Percentiles rank a stretch among this genome's conserved stretches.
Evolutionary conservation across 257 asterid species (phyloP).

Genomic region (Solanum sitiens): DNA sequence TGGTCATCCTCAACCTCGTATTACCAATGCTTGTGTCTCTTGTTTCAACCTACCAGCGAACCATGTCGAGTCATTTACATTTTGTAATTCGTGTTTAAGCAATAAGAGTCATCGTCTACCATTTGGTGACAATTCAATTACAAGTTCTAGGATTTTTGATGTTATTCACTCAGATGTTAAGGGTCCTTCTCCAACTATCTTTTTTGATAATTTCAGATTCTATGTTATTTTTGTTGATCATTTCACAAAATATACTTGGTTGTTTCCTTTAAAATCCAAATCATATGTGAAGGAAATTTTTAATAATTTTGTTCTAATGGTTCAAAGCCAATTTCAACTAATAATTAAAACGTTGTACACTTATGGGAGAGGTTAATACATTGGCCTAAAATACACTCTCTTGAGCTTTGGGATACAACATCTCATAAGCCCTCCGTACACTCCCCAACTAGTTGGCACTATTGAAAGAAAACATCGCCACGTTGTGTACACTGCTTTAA

Average conservation of each 20-base stretch:
- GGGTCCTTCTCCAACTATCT: background rate
- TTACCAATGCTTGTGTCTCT: background rate
- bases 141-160: background rate
- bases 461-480: background rate
- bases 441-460: background rate
- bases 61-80: background rate
- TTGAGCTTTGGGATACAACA: background rate
- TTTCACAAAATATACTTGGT: background rate
- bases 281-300: background rate
- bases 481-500: background rate
- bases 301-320: background rate
- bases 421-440: background rate
- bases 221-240: background rate
- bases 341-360: background rate
- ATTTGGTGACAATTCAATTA: background rate
- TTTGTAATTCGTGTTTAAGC: background rate
- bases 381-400: background rate
- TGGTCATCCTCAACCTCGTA: background rate
- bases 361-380: background rate
- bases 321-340: background rate
- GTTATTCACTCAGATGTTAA: background rate
- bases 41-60: background rate
- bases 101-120: background rate
- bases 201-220: background rate
- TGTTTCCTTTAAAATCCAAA: background rate